Conservation (phyloP, 306 rosid species). For the Cicer cuneatum region DNA sequence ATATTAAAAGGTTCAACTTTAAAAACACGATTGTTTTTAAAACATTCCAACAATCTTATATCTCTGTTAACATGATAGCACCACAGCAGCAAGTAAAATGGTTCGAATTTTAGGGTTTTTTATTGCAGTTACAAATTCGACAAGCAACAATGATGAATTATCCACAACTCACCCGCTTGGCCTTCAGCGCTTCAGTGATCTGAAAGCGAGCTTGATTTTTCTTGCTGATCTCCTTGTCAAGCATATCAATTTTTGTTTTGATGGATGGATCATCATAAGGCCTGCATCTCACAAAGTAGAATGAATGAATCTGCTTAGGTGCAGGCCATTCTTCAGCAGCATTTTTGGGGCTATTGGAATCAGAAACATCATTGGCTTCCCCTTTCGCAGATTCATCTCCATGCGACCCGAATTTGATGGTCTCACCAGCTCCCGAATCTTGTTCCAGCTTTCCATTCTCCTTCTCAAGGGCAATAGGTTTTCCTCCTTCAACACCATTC, state of each 20-base stretch:
- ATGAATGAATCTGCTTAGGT: conserved; percentile 77
- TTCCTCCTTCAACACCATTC: conserved; percentile 53
- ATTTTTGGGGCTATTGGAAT: conserved; percentile 59
- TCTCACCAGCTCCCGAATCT: conserved; percentile 50
- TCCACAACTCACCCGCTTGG: conserved; percentile 80
- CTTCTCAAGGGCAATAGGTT: conserved; percentile 48
- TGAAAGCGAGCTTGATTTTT: conserved; percentile 74
- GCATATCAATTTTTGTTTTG: conserved; percentile 69
- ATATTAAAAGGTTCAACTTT: background rate
- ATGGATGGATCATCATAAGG: conserved; percentile 78
- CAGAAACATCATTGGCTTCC: conserved; percentile 57
- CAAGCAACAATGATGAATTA: conserved; percentile 34
- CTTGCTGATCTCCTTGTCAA: conserved; percentile 69
- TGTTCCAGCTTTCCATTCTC: conserved; percentile 73
- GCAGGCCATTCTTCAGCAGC: conserved; percentile 98
- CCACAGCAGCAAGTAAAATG: background rate
- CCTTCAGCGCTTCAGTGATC: conserved; percentile 76
- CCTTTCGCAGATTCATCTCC: conserved; percentile 76
- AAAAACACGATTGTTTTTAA: background rate
- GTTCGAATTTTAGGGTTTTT: conserved; percentile 4
- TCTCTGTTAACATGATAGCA: background rate
- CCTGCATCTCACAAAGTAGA: conserved; percentile 71
- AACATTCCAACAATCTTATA: background rate
- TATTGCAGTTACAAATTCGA: background rate
- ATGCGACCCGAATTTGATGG: conserved; percentile 87